Evolutionary conservation across 1,139 yeast species (phyloP), one percentile per base, ranked within the genome.

Genomic region (Suhomyces bribrorum): DNA sequence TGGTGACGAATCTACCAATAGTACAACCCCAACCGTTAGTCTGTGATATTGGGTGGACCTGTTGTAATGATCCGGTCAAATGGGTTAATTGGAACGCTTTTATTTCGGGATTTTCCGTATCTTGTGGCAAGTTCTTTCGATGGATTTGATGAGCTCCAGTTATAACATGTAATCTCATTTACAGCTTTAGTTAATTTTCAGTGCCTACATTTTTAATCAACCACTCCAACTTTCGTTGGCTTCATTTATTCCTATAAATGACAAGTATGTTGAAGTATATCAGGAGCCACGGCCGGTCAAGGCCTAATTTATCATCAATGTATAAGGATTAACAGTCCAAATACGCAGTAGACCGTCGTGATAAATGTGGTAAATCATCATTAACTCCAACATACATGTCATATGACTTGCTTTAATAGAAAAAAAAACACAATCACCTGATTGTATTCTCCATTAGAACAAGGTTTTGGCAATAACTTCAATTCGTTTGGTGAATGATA

Each of bases 301-400:
- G 88, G 97, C 97, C 97, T 74, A 67, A 68, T 44, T 64, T 80
- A 69, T 90, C 97, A 90, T 90, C 97, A 90, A 77, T 63, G 88
- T 80, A 57, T 70, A 78, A 78, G 76, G 80, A 72, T 80, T 77
- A 79, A 81, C 83, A 77, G 73, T 75, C 75, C 76, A 77, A 75
- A 66, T 79, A 83, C 90, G 76, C 96, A 89, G 97, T 86, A 84
- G 97, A 90, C 97, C 97, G 97, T 90, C 97, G 97, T 90, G 97
- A 90, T 52, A 61, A 64, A 83, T 73, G 79, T 86, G 87, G 92
- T 86, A 67, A 73, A 71, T 83, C 94, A 85, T 87, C 97, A 89
- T 89, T 76, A 83, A 85, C 85, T 63, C 43, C 40, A 31, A 36
- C 32, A 31, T 20, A 27, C 13, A 29, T 26, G 30, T 26, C 35